A percentile compares a stretch with the other conserved stretches of the same genome.
phyloP scores from a whole-genome alignment of 75 land plant genomes.

The Selaginella moellendorffii region DNA sequence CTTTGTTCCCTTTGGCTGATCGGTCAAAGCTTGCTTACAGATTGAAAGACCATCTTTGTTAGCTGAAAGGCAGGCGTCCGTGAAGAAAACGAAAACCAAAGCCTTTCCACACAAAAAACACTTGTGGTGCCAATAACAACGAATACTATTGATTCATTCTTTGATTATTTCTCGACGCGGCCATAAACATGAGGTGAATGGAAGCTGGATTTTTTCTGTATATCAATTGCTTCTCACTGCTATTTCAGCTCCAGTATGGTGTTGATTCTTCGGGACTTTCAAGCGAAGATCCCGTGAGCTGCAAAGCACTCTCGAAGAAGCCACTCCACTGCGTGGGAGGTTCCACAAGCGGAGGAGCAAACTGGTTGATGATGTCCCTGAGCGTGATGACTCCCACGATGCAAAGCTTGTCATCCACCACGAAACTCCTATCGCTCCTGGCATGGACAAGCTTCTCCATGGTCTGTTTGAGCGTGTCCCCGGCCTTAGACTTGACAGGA shows the following conservation, averaged over 20 bases:
- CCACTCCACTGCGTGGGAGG: too few species aligned
- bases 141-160: too few species aligned
- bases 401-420: constrained; percentile 24
- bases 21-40: too few species aligned
- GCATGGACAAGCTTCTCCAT: constrained; percentile 35
- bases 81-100: too few species aligned
- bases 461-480: constrained; percentile 38
- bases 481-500: constrained; percentile 25
- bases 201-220: too few species aligned
- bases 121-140: too few species aligned
- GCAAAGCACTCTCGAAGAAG: constrained; percentile 23
- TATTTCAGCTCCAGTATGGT: not conserved
- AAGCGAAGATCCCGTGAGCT: not conserved
- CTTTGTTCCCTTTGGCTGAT: not conserved
- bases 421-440: constrained; percentile 32
- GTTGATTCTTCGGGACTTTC: not conserved
- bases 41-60: too few species aligned
- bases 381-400: constrained; percentile 34
- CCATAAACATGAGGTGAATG: too few species aligned
- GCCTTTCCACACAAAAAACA: too few species aligned
- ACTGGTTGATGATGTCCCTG: constrained; percentile 43
- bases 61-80: too few species aligned
- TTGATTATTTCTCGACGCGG: too few species aligned
- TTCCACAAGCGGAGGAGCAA: constrained; percentile 43
- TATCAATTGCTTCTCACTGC: too few species aligned